Evolutionary conservation across 306 rosid genomes (phyloP).

Genomic region (Cajanus cajan): DNA sequence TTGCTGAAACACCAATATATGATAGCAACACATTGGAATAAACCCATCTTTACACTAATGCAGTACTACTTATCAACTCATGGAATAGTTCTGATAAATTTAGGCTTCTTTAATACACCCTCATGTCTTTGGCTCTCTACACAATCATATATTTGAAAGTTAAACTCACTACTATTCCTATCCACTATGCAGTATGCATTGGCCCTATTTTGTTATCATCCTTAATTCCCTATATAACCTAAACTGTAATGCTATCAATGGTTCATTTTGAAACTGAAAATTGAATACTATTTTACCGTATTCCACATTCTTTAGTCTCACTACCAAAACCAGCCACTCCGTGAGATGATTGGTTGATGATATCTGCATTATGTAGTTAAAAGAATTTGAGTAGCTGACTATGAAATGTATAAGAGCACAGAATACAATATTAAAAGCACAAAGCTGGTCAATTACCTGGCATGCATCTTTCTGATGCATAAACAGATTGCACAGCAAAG

Average conservation of each 20-base stretch:
- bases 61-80: neutral
- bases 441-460: slow-evolving; percentile 40
- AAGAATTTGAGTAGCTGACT: slow-evolving; percentile 10
- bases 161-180: neutral
- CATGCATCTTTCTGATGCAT: slow-evolving; percentile 44
- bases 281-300: slow-evolving; percentile 47
- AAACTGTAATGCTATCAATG: neutral
- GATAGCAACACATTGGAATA: neutral
- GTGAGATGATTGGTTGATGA: slow-evolving; percentile 31
- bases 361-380: slow-evolving; percentile 43
- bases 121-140: neutral
- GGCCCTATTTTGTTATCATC: neutral
- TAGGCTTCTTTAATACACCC: neutral
- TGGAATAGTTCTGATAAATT: neutral
- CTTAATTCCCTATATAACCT: slow-evolving; percentile 1
- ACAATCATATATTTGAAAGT: slow-evolving; percentile 4
- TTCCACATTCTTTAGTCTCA: slow-evolving; percentile 43
- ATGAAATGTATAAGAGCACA: neutral
- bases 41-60: neutral
- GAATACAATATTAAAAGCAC: slow-evolving; percentile 25
- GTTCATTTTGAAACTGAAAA: neutral
- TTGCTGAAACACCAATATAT: neutral
- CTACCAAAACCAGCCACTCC: slow-evolving; percentile 33
- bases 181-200: neutral
- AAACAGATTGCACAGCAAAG: slow-evolving; percentile 36